A percentile compares a stretch with the other conserved stretches of the same genome.
Evolutionary conservation across 352 stramenopile genomes (phyloP).

Genomic region (Phytophthora syringae): DNA sequence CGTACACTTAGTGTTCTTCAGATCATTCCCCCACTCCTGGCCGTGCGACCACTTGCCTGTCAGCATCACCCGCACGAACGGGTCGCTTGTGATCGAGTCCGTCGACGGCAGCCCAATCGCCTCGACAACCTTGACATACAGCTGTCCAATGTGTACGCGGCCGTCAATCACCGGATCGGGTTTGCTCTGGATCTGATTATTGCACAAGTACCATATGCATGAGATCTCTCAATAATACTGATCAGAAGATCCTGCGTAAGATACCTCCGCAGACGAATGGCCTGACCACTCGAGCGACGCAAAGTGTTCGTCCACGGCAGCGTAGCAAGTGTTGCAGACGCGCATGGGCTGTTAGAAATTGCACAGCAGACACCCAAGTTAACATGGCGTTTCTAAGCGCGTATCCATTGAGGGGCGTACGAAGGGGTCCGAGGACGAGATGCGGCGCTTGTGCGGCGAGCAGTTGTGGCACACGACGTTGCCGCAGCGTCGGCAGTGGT

Average conservation of each 20-base stretch:
- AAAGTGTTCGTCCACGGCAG: conserved; percentile 86
- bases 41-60: conserved; percentile 88
- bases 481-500: conserved; percentile 85
- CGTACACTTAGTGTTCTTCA: conserved; percentile 84
- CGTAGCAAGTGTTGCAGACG: conserved; percentile 89
- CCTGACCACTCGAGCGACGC: conserved; percentile 86
- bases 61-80: conserved; percentile 85
- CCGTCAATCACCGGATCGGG: conserved; percentile 83
- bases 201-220: background rate
- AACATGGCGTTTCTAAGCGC: no score
- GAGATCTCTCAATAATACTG: background rate
- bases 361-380: conserved; percentile 3
- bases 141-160: conserved; percentile 82
- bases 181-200: conserved; percentile 62
- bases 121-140: conserved; percentile 89
- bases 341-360: conserved; percentile 67
- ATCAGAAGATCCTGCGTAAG: background rate
- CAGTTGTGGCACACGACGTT: conserved; percentile 89
- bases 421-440: conserved; percentile 82
- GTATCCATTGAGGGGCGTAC: conserved; percentile 28
- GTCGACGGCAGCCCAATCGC: conserved; percentile 85
- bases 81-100: conserved; percentile 89
- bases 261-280: conserved; percentile 71
- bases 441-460: conserved; percentile 85
- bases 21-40: conserved; percentile 83